Evolutionary conservation across 2,329 filamentous ascomycete species (phyloP).

Genomic region (Fusarium begoniae): DNA sequence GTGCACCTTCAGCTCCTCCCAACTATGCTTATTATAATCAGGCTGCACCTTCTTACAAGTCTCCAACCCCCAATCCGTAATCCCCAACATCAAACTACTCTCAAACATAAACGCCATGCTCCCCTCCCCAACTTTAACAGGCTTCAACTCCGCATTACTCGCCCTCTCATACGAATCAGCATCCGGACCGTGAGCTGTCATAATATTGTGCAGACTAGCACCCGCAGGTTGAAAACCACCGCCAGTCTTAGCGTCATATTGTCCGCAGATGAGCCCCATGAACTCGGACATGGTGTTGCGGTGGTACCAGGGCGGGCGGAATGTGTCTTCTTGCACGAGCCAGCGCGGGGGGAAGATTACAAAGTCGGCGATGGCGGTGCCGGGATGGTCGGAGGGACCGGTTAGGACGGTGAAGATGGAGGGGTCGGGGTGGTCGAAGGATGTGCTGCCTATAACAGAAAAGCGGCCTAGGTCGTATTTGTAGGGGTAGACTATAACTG

Average conservation of each 20-base stretch:
- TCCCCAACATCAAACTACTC: conserved; percentile 74
- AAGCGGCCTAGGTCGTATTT: conserved; percentile 85
- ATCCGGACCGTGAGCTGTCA: conserved; percentile 73
- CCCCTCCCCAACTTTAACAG: conserved; percentile 66
- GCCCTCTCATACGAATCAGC: conserved; percentile 65
- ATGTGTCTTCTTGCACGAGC: conserved; percentile 75
- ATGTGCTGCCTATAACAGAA: conserved; percentile 77
- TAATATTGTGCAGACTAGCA: conserved; percentile 73
- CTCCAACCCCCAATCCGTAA: conserved; percentile 74
- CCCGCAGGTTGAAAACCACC: conserved; percentile 67
- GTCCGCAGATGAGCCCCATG: conserved; percentile 67
- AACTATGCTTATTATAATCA: conserved; percentile 80
- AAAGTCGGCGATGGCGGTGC: conserved; percentile 75
- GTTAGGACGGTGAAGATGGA: conserved; percentile 80
- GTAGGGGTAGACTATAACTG: conserved; percentile 61
- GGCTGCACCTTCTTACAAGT: conserved; percentile 69
- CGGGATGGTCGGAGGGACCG: conserved; percentile 66
- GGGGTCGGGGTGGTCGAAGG: conserved; percentile 75
- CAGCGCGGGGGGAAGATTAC: conserved; percentile 78
- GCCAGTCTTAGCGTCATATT: conserved; percentile 69
- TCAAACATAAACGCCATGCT: conserved; percentile 78
- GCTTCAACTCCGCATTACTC: conserved; percentile 61
- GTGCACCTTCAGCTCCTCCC: conserved; percentile 53
- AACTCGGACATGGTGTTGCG: conserved; percentile 75
- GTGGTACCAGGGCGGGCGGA: conserved; percentile 78